Conservation (phyloP, 1,284 basidiomycete species). For the Cryptococcus deneoformans region DNA sequence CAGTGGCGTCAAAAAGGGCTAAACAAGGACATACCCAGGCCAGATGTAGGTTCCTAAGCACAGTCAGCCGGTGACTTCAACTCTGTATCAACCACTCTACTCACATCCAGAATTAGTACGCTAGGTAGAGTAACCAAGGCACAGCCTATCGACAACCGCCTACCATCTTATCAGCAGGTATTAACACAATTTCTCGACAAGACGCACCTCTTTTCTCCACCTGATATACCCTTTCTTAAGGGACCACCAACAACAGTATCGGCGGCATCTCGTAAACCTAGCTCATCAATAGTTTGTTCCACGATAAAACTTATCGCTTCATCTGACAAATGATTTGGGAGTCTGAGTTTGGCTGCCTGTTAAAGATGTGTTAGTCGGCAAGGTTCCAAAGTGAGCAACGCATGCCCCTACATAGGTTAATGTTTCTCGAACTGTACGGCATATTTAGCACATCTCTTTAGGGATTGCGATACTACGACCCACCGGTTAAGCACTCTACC, state of each 20-base stretch:
- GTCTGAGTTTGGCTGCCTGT: conserved; percentile 53
- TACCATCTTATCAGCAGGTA: neutral
- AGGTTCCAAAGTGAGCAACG: neutral
- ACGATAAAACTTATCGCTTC: conserved; percentile 50
- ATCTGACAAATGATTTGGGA: conserved; percentile 49
- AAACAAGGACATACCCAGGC: conserved; percentile 23
- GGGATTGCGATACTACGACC: conserved; percentile 3
- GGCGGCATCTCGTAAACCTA: conserved; percentile 56
- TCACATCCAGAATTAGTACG: conserved; percentile 70
- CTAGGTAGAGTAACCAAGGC: conserved; percentile 77
- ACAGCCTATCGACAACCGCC: conserved; percentile 74
- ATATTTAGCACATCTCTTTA: neutral
- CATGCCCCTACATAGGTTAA: conserved; percentile 43
- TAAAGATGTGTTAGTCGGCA: neutral
- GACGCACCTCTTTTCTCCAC: conserved; percentile 68
- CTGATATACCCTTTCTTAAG: conserved; percentile 65
- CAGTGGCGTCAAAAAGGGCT: neutral
- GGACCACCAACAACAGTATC: conserved; percentile 55
- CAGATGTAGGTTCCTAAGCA: conserved; percentile 39
- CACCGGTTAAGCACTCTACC: conserved; percentile 49
- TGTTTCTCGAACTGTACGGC: conserved; percentile 53
- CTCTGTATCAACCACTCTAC: conserved; percentile 31
- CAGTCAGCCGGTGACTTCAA: neutral
- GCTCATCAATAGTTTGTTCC: conserved; percentile 56
- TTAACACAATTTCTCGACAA: neutral